phyloP scores from a whole-genome alignment of 2,329 filamentous ascomycete species.

The Nemania diffusa region DNA sequence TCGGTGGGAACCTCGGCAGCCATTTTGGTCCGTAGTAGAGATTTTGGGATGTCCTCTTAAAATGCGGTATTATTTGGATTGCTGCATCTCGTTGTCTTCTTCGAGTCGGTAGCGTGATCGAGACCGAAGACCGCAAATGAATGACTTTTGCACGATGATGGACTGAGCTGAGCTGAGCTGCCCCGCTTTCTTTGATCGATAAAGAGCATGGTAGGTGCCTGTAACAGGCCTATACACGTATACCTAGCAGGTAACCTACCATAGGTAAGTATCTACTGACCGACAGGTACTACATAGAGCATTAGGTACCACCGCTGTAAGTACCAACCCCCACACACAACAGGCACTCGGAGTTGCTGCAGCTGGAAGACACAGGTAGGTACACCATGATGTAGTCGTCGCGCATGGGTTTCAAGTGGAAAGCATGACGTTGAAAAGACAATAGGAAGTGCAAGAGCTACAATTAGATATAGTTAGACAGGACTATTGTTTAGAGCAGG shows the following conservation, averaged over 20 bases:
- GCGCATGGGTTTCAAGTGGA: conserved; percentile 10
- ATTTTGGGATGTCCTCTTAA: background rate
- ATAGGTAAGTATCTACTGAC: background rate
- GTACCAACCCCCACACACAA: no score
- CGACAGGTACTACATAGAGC: background rate
- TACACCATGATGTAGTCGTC: background rate
- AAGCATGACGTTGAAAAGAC: conserved; percentile 8
- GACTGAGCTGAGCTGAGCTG: conserved; percentile 2
- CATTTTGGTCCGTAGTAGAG: conserved; percentile 21
- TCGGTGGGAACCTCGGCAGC: conserved; percentile 28
- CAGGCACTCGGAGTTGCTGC: conserved; percentile 1
- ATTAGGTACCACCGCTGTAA: background rate
- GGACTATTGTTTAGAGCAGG: background rate
- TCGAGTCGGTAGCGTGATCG: background rate
- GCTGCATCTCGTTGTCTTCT: background rate
- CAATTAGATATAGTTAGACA: no score
- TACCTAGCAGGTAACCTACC: background rate
- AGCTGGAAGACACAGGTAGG: background rate
- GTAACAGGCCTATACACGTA: background rate
- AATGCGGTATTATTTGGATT: background rate
- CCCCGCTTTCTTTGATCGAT: conserved; percentile 21
- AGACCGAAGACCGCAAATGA: background rate
- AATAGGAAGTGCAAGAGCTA: background rate
- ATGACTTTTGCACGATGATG: conserved; percentile 13
- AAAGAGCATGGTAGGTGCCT: background rate